phyloP scores from a whole-genome alignment of 345 rosid species.

The Euphorbia tirucalli region DNA sequence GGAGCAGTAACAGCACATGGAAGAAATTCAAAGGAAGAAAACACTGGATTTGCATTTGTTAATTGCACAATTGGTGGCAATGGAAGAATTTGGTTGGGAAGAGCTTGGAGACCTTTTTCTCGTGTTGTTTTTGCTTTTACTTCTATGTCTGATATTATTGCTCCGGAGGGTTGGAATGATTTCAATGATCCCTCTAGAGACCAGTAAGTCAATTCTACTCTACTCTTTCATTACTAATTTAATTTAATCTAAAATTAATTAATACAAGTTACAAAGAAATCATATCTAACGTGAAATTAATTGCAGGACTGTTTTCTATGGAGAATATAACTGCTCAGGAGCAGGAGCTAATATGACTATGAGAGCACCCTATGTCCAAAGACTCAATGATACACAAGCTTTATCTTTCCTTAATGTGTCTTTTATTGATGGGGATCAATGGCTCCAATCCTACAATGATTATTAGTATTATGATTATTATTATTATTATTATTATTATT shows the following conservation, averaged over 20 bases:
- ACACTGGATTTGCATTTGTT: slow-evolving; percentile 65
- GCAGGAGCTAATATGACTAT: slow-evolving; percentile 53
- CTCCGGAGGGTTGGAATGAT: slow-evolving; percentile 89
- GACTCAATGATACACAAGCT: slow-evolving; percentile 62
- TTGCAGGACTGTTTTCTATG: slow-evolving; percentile 68
- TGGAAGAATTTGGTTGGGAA: slow-evolving; percentile 84
- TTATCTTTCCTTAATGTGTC: slow-evolving; percentile 47
- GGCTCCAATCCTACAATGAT: slow-evolving; percentile 41
- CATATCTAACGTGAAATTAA: too few relatives aligned
- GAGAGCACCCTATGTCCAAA: slow-evolving; percentile 63
- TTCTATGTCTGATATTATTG: slow-evolving; percentile 68
- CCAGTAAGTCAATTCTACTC: slow-evolving; percentile 52
- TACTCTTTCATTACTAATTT: too few relatives aligned
- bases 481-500: too few relatives aligned
- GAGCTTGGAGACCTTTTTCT: slow-evolving; percentile 89
- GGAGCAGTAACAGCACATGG: slow-evolving; percentile 94
- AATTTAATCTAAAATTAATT: too few relatives aligned
- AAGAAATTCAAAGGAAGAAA: slow-evolving; percentile 63
- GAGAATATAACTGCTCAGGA: slow-evolving; percentile 75
- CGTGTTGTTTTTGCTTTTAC: slow-evolving; percentile 64
- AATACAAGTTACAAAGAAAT: too few relatives aligned
- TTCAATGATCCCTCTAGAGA: slow-evolving; percentile 80
- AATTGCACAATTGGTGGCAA: slow-evolving; percentile 73
- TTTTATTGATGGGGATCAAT: slow-evolving; percentile 72
- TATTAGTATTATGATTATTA: not conserved